Percentiles rank a stretch among this genome's conserved stretches.
phyloP scores from a whole-genome alignment of 108 stramenopile species.

The Pseudonitzschia pungens region DNA sequence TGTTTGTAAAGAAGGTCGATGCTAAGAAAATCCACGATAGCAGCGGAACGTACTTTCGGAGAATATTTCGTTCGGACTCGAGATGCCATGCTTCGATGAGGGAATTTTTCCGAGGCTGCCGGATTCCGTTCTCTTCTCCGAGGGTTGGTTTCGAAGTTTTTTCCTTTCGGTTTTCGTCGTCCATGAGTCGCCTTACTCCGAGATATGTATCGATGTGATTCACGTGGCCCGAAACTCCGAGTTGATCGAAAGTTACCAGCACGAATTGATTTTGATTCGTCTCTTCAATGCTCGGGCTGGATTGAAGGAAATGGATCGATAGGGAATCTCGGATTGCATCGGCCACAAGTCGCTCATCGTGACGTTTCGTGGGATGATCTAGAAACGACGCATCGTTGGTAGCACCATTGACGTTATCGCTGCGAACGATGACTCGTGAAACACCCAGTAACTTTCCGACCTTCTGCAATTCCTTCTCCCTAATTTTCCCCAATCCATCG shows the following conservation, averaged over 20 bases:
- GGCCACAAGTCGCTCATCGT: constrained; percentile 23
- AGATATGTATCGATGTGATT: constrained; percentile 76
- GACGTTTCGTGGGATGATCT: constrained; percentile 42
- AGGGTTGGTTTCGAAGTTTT: too few relatives aligned
- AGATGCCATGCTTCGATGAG: constrained; percentile 47
- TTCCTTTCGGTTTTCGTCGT: background rate
- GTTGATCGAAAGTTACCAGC: constrained; percentile 71
- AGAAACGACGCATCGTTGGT: background rate
- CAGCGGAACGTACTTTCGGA: constrained; percentile 51
- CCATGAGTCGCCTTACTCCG: constrained; percentile 48
- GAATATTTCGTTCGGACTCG: constrained; percentile 39
- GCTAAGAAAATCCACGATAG: constrained; percentile 43
- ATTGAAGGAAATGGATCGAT: too few relatives aligned
- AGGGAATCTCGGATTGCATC: constrained; percentile 18
- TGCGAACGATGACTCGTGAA: constrained; percentile 16
- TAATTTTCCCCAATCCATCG: constrained; percentile 64
- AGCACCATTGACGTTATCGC: background rate
- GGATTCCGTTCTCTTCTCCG: constrained; percentile 11
- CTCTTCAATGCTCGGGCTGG: too few relatives aligned
- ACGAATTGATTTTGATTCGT: constrained; percentile 13
- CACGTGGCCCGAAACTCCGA: constrained; percentile 78
- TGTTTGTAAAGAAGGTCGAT: constrained; percentile 10
- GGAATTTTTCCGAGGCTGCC: background rate
- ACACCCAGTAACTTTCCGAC: constrained; percentile 53
- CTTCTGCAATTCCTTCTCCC: constrained; percentile 53